Evolutionary conservation across 2,329 filamentous ascomycete genomes (phyloP), one percentile per base, ranked within the genome.

Genomic region (Penicillium sp.): DNA sequence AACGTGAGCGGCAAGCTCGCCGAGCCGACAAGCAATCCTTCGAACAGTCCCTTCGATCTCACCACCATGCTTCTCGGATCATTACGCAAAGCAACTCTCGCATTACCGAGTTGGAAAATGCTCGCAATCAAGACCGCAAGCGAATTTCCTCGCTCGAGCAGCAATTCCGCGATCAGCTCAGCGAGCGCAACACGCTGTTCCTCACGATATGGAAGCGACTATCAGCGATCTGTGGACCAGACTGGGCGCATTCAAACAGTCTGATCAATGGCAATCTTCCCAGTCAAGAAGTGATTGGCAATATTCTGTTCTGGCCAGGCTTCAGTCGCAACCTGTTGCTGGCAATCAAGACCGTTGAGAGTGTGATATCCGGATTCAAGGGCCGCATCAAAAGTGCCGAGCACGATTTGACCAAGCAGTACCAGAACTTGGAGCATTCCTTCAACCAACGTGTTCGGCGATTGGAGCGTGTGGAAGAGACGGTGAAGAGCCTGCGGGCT

Each of bases 131-230:
- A 37, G 88, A 95, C 59, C 83, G 84, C 57, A 82, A 83, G 57
- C 85, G 80, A 51, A 77, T 93, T 46, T 72, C 79, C 1, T 73
- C 76, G 36, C 74, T 95, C 6, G 92, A 98, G 64, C 74, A 80
- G 47, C 79, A 82, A 41, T 85, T 86, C 64, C 85, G 84, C 51
- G 89, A 95, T 35, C 88, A 96, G 65, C 75, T 96, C 26, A 77
- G 76, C 29, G 92, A 96, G 66, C 82, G 92, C 38, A 95, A 96
- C 66, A 84, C 85, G 43, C 72, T 98, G 35, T 74, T 96, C 12
- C 76, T 95, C 14, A 75, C 80, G n/a, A 70, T 96, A 4, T 98
- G 92, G 92, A 90, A 90, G 47, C 78, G 85, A 30, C 74, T 98
- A 6, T 89, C 86, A 3, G 75, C 79, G 0, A 74, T 96, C 29